Conservation (phyloP, 441 rosid species). For the Manihot esculenta region DNA sequence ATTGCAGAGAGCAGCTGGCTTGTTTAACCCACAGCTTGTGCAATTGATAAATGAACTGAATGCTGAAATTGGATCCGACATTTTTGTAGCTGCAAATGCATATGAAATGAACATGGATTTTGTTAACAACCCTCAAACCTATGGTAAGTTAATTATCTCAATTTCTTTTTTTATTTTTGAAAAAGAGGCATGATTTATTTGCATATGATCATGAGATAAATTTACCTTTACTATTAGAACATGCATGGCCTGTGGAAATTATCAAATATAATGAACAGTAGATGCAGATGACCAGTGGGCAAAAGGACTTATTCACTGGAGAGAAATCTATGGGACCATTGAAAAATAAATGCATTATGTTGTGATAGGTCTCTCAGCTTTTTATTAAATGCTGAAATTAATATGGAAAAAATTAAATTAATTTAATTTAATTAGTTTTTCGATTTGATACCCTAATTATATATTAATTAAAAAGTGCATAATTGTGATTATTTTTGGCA, state of each 20-base stretch:
- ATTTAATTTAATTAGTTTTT: no score
- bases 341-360: slow-evolving; percentile 1
- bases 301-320: background rate
- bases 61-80: slow-evolving; percentile 46
- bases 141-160: slow-evolving; percentile 38
- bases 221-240: no score
- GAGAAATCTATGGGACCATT: background rate
- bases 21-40: slow-evolving; percentile 72
- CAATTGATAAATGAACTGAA: slow-evolving; percentile 53
- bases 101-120: slow-evolving; percentile 55
- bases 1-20: slow-evolving; percentile 57
- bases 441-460: no score
- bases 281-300: background rate
- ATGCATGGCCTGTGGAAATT: background rate
- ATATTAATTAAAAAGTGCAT: background rate
- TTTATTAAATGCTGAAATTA: background rate
- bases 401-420: no score
- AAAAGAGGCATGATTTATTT: no score
- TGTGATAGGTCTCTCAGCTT: background rate
- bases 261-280: background rate
- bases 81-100: slow-evolving; percentile 62
- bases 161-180: no score
- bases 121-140: slow-evolving; percentile 53
- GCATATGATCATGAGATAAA: no score
- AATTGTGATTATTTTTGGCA: slow-evolving; percentile 16